Percentiles rank a stretch among this genome's conserved stretches.
phyloP scores from a whole-genome alignment of 371 early-diverging fungal genomes.

The Coemansia sp. region DNA sequence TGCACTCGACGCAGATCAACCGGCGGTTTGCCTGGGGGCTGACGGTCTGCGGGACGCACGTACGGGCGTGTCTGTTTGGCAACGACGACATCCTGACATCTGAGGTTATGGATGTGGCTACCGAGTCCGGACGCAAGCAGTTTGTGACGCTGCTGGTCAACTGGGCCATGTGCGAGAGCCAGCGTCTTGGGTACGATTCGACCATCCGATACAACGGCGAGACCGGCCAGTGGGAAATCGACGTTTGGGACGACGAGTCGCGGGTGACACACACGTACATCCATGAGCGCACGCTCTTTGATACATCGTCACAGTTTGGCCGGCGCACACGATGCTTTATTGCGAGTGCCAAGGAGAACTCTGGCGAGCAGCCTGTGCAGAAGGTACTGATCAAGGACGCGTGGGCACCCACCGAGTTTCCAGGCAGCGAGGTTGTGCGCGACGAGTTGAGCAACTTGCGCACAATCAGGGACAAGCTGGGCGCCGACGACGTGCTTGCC shows the following conservation, averaged over 20 bases:
- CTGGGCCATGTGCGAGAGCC: constrained; percentile 5
- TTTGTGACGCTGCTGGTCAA: constrained; percentile 12
- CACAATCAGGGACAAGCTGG: too few species aligned
- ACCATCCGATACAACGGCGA: not conserved
- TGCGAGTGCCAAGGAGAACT: too few species aligned
- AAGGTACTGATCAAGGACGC: too few species aligned
- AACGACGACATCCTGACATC: constrained; percentile 3
- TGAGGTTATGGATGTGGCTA: constrained; percentile 5
- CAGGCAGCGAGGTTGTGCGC: too few species aligned
- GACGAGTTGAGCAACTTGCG: too few species aligned
- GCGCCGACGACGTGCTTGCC: too few species aligned
- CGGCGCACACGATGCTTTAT: too few species aligned
- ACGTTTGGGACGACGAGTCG: not conserved
- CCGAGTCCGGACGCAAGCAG: not conserved
- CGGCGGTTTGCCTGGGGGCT: constrained; percentile 29
- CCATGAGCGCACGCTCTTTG: too few species aligned
- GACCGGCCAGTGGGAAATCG: not conserved
- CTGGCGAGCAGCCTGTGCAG: too few species aligned
- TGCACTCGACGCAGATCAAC: constrained; percentile 12
- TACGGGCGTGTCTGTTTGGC: constrained; percentile 1
- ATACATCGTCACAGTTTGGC: too few species aligned
- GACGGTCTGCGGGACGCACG: not conserved
- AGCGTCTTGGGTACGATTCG: constrained; percentile 9
- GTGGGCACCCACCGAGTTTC: too few species aligned
- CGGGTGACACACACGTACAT: too few species aligned